Evolutionary conservation across 208 protist species (phyloP).

Genomic region (Leishmania turanica): DNA sequence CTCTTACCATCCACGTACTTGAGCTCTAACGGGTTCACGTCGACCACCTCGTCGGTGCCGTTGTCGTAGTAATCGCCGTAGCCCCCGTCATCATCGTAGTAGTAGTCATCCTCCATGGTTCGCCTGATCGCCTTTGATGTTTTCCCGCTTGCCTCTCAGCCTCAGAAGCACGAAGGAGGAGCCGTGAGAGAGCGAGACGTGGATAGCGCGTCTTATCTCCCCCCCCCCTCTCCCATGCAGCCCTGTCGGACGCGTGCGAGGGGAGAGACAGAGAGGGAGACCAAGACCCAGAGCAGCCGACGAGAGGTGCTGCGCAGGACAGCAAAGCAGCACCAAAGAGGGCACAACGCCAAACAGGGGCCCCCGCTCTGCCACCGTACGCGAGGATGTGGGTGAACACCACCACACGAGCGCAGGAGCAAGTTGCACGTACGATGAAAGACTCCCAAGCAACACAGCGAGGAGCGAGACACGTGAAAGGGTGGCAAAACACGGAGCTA

Average conservation of each 20-base stretch:
- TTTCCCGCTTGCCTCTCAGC: not conserved
- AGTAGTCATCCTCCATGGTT: conserved; percentile 51
- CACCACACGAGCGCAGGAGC: not conserved
- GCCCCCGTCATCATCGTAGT: conserved; percentile 79
- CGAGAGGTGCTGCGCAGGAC: not conserved
- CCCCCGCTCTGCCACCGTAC: not conserved
- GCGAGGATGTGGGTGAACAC: not conserved
- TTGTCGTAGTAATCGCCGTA: conserved; percentile 89
- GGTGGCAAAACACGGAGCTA: not conserved
- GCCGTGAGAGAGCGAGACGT: not conserved
- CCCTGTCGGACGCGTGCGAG: not conserved
- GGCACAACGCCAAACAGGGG: not conserved
- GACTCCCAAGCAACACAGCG: not conserved
- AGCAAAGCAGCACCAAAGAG: not conserved
- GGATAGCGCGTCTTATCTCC: not conserved
- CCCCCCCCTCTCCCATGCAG: not conserved
- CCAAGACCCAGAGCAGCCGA: not conserved
- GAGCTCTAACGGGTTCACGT: conserved; percentile 74
- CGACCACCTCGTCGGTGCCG: conserved; percentile 45
- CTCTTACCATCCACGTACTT: conserved; percentile 89
- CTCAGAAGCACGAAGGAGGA: not conserved
- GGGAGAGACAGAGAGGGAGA: not conserved
- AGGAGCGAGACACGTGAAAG: not conserved
- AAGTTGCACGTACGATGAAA: not conserved
- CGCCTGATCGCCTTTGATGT: not conserved